Conservation (phyloP, 2,329 filamentous ascomycete genomes). For the Fusarium sororula region DNA sequence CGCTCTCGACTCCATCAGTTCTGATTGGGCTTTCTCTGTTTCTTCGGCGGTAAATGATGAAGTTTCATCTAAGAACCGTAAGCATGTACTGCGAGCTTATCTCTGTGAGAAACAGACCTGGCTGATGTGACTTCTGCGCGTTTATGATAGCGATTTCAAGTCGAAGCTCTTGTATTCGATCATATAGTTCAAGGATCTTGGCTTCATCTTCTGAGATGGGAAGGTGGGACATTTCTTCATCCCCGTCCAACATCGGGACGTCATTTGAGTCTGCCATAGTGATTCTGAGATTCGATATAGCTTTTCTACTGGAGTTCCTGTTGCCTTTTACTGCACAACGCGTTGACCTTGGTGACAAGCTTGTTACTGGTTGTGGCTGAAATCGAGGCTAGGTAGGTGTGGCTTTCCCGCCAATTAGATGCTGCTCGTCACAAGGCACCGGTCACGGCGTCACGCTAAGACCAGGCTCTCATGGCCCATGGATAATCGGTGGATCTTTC, state of each 20-base stretch:
- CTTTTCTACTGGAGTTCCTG: not conserved
- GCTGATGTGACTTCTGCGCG: constrained; percentile 52
- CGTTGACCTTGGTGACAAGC: not conserved
- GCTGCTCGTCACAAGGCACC: constrained; percentile 45
- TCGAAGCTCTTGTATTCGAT: constrained; percentile 75
- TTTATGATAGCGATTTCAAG: constrained; percentile 75
- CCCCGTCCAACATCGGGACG: constrained; percentile 38
- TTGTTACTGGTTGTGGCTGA: constrained; percentile 24
- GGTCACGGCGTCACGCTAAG: constrained; percentile 48
- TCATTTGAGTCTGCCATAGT: constrained; percentile 45
- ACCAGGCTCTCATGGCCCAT: constrained; percentile 36
- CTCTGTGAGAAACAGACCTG: constrained; percentile 43
- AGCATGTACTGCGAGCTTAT: constrained; percentile 2
- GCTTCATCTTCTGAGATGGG: constrained; percentile 73
- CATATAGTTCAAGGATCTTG: constrained; percentile 73
- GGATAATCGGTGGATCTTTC: constrained; percentile 29
- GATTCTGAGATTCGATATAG: not conserved
- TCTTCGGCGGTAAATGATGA: constrained; percentile 58
- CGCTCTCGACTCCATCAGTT: constrained; percentile 75
- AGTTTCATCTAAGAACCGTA: constrained; percentile 24
- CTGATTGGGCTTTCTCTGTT: constrained; percentile 67
- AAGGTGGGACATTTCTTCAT: constrained; percentile 53
- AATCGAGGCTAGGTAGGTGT: constrained; percentile 21
- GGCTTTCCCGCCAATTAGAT: constrained; percentile 32
- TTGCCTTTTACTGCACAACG: constrained; percentile 6